Percentiles rank a stretch among this genome's conserved stretches.
These are phyloP conservation scores for Blastocystis sp. DNA, from an alignment of 352 stramenopile genomes.

Conservation along the genomic window DNA sequence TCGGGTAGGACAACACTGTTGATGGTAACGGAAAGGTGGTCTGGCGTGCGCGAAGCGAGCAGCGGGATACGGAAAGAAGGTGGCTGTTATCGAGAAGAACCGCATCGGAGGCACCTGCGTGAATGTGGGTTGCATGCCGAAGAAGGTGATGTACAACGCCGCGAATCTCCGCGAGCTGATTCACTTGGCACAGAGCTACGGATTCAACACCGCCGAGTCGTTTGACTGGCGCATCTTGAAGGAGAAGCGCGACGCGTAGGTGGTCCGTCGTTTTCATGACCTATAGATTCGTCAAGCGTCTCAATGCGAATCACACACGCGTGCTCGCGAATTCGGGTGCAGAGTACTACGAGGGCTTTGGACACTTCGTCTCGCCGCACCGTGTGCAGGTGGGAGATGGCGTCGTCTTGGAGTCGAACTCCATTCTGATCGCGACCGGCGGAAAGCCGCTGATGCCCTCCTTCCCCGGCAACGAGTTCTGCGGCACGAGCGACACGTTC, in stretches of 20 bases:
- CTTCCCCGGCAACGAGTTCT: conserved; percentile 77
- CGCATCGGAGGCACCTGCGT: conserved; percentile 87
- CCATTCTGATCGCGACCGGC: conserved; percentile 86
- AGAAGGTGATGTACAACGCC: conserved; percentile 93
- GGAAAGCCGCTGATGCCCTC: conserved; percentile 73
- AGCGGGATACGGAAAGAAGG: conserved; percentile 81
- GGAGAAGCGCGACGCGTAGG: conserved; percentile 30
- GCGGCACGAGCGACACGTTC: conserved; percentile 87
- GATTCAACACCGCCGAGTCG: conserved; percentile 63
- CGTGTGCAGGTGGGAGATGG: conserved; percentile 70
- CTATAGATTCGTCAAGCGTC: conserved; percentile 81
- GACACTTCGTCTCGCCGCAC: conserved; percentile 72
- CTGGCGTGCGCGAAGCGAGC: conserved; percentile 79
- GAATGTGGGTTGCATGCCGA: conserved; percentile 92
- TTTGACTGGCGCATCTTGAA: conserved; percentile 54
- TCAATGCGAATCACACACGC: conserved; percentile 89
- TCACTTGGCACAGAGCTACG: conserved; percentile 67
- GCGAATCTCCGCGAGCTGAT: conserved; percentile 72
- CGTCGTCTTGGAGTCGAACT: conserved; percentile 66
- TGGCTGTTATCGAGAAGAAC: conserved; percentile 81
- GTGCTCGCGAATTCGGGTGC: conserved; percentile 81
- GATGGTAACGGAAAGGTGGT: conserved; percentile 65
- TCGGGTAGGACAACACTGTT: background rate
- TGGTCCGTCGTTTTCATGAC: conserved; percentile 58
- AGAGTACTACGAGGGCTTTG: conserved; percentile 73